A percentile compares a stretch with the other conserved stretches of the same genome.
These are phyloP conservation scores for Hansenula lynferdii DNA, from an alignment of 1,139 yeast genomes.

Conservation along the genomic window DNA sequence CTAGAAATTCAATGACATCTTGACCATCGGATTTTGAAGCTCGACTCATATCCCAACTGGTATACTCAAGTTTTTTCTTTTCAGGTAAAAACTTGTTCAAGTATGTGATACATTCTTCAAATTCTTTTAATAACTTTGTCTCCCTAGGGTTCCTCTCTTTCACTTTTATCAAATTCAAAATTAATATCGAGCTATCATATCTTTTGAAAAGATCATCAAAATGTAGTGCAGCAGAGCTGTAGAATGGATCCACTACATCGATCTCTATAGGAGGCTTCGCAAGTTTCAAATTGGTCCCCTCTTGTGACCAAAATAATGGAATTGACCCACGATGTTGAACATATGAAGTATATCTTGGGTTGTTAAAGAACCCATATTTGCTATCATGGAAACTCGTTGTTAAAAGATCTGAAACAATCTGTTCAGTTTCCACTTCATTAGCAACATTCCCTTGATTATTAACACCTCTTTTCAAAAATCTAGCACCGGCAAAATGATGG, in stretches of 20 bases:
- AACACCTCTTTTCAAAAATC: slow-evolving; percentile 92
- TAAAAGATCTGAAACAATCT: slow-evolving; percentile 85
- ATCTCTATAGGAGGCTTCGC: slow-evolving; percentile 81
- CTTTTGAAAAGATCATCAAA: slow-evolving; percentile 82
- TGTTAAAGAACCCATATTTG: slow-evolving; percentile 70
- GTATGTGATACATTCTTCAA: slow-evolving; percentile 70
- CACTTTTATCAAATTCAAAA: slow-evolving; percentile 78
- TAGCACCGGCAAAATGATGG: slow-evolving; percentile 96
- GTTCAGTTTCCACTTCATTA: slow-evolving; percentile 97
- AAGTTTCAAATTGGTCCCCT: slow-evolving; percentile 55
- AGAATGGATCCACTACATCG: slow-evolving; percentile 84
- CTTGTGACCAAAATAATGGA: slow-evolving; percentile 96
- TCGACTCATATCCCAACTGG: slow-evolving; percentile 96
- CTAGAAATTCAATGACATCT: slow-evolving; percentile 87
- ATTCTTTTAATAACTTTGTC: slow-evolving; percentile 70
- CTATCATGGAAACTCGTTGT: slow-evolving; percentile 86
- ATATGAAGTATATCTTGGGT: slow-evolving; percentile 84
- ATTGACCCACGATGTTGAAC: slow-evolving; percentile 97
- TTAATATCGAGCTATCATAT: slow-evolving; percentile 78
- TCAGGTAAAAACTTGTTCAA: slow-evolving; percentile 76
- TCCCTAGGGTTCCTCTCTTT: slow-evolving; percentile 89
- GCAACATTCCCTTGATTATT: slow-evolving; percentile 94
- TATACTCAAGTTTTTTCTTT: slow-evolving; percentile 54
- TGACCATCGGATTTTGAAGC: slow-evolving; percentile 85
- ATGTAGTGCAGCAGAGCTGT: slow-evolving; percentile 84